These are phyloP conservation scores for Schrenkiella parvula DNA, from an alignment of 345 rosid genomes.

Conservation along the genomic window DNA sequence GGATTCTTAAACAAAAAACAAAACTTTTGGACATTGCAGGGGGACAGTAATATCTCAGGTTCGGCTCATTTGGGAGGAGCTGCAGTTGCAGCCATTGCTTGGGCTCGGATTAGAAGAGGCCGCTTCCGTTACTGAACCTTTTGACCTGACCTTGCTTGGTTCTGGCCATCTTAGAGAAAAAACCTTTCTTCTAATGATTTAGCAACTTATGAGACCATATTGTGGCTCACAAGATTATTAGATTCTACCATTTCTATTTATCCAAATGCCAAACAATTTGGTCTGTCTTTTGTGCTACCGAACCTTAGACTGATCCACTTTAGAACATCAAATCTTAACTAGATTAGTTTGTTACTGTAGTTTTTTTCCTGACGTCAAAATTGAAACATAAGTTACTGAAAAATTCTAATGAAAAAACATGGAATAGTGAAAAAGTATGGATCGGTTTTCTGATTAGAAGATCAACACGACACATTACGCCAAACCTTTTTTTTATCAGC, in stretches of 20 bases:
- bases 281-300: not conserved
- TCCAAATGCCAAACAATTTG: not conserved
- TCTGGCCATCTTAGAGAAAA: constrained; percentile 7
- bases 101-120: constrained; percentile 62
- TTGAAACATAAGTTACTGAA: not conserved
- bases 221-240: constrained; percentile 3
- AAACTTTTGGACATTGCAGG: constrained; percentile 42
- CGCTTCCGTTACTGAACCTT: constrained; percentile 37
- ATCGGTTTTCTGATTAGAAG: not conserved
- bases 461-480: not conserved
- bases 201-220: constrained; percentile 1
- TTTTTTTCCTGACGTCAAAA: not conserved
- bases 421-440: not conserved
- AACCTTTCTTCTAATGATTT: not conserved
- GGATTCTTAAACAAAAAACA: not conserved
- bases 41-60: constrained; percentile 75
- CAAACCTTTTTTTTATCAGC: too few relatives aligned
- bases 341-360: not conserved
- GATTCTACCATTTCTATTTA: not conserved
- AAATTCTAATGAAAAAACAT: not conserved
- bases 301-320: constrained; percentile 8
- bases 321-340: not conserved
- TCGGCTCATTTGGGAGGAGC: constrained; percentile 94
- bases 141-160: not conserved
- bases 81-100: constrained; percentile 81